Percentiles rank a stretch among this genome's conserved stretches.
Evolutionary conservation across 2,329 filamentous ascomycete genomes (phyloP).

Genomic region (Microdochium trichocladiopsis): DNA sequence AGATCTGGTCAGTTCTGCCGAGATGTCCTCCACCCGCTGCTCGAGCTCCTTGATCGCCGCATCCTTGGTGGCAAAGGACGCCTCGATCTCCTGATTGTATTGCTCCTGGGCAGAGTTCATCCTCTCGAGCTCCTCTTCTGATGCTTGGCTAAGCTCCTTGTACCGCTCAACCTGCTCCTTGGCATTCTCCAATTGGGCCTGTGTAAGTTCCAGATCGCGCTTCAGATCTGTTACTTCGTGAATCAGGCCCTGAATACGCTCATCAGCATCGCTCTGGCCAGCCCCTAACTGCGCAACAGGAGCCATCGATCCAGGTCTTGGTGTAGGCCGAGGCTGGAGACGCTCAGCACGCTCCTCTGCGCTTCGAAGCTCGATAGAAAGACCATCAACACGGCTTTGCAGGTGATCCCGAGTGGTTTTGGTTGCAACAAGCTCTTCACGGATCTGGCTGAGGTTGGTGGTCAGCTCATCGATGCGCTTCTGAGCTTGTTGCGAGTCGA

Average conservation of each 20-base stretch:
- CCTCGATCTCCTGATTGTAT: constrained; percentile 81
- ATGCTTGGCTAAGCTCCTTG: constrained; percentile 76
- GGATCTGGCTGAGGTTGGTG: constrained; percentile 67
- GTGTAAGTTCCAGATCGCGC: constrained; percentile 76
- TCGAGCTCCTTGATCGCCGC: constrained; percentile 72
- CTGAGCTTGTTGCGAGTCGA: constrained; percentile 79
- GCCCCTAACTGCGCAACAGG: constrained; percentile 30
- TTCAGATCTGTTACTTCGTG: constrained; percentile 82
- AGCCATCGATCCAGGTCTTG: constrained; percentile 40
- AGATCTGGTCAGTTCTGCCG: constrained; percentile 70
- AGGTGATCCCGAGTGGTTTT: constrained; percentile 89
- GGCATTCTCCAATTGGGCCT: constrained; percentile 72
- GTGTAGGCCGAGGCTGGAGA: constrained; percentile 71
- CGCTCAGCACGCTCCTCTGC: constrained; percentile 82
- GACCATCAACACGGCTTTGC: constrained; percentile 79
- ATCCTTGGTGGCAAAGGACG: constrained; percentile 69
- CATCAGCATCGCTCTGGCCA: constrained; percentile 43
- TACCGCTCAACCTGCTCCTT: constrained; percentile 81
- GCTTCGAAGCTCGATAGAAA: constrained; percentile 79
- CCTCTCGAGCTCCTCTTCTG: constrained; percentile 80
- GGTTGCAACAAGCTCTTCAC: constrained; percentile 77
- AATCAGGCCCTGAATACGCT: constrained; percentile 70
- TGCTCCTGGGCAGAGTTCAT: constrained; percentile 76
- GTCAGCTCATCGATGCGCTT: constrained; percentile 91
- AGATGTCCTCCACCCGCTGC: constrained; percentile 77